Evolutionary conservation across 2,329 filamentous ascomycete genomes (phyloP).

Genomic region (Monosporascus sp.): DNA sequence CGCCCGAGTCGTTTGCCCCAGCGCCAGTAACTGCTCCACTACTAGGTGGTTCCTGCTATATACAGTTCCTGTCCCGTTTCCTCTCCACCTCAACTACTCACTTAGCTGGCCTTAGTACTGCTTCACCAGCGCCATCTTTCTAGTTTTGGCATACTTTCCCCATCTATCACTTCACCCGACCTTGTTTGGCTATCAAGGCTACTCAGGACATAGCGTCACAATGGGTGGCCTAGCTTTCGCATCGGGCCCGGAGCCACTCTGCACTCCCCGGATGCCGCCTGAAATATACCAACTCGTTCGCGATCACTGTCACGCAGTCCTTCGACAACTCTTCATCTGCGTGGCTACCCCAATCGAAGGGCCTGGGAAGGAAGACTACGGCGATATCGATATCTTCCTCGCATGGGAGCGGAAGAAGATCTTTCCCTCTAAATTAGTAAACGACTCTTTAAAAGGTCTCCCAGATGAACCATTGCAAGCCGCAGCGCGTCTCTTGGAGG

Average conservation of each 20-base stretch:
- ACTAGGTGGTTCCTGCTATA: too few species aligned
- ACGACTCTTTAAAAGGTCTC: neutral
- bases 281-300: conserved; percentile 51
- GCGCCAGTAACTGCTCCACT: too few species aligned
- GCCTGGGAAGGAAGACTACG: conserved; percentile 61
- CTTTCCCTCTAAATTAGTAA: conserved; percentile 1
- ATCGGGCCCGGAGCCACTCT: conserved; percentile 38
- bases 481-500: conserved; percentile 39
- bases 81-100: too few species aligned
- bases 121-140: too few species aligned
- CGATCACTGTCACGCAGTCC: conserved; percentile 35
- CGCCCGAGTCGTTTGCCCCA: too few species aligned
- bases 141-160: too few species aligned
- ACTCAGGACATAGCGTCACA: neutral
- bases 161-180: too few species aligned
- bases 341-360: conserved; percentile 62
- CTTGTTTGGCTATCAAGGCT: neutral
- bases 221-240: conserved; percentile 66
- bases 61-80: too few species aligned
- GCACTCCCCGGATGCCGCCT: conserved; percentile 61
- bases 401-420: conserved; percentile 24
- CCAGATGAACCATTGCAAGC: conserved; percentile 12
- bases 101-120: too few species aligned
- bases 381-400: conserved; percentile 70
- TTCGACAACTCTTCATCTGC: conserved; percentile 46